A percentile compares a stretch with the other conserved stretches of the same genome.
These are phyloP conservation scores for Chaetomium cochliodes DNA, from an alignment of 495 filamentous ascomycete species.

Conservation along the genomic window DNA sequence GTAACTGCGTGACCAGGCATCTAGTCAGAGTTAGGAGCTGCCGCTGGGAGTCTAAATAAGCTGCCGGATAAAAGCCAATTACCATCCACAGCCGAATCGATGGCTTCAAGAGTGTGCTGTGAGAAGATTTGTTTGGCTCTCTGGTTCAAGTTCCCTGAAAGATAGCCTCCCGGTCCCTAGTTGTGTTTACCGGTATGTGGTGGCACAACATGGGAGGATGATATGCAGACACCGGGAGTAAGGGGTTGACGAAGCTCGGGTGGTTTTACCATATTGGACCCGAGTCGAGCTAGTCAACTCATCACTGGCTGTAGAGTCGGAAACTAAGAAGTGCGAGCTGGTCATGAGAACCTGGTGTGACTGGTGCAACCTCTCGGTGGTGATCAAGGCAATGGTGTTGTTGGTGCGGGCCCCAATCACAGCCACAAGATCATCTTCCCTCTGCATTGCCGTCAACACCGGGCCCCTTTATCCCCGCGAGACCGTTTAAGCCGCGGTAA, in stretches of 20 bases:
- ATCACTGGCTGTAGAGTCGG: neutral
- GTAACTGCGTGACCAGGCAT: neutral
- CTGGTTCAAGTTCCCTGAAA: neutral
- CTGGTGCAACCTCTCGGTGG: neutral
- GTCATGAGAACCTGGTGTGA: neutral
- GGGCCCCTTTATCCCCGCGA: neutral
- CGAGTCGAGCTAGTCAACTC: neutral
- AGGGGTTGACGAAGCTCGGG: constrained; percentile 1
- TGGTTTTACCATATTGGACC: neutral
- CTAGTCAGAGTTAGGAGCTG: neutral
- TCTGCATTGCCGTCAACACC: neutral
- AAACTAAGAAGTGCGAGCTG: neutral
- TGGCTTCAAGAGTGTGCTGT: neutral
- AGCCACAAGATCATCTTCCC: neutral
- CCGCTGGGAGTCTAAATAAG: neutral
- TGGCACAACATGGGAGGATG: neutral
- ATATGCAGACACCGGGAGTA: neutral
- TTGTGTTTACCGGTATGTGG: constrained; percentile 4
- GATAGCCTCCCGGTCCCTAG: neutral
- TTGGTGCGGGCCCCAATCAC: constrained; percentile 27
- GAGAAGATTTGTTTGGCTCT: neutral
- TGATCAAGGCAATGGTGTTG: neutral
- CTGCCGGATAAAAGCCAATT: neutral
- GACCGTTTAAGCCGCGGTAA: neutral
- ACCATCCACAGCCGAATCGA: neutral